Evolutionary conservation across 306 rosid genomes (phyloP).

Genomic region (Acmispon strigosus): DNA sequence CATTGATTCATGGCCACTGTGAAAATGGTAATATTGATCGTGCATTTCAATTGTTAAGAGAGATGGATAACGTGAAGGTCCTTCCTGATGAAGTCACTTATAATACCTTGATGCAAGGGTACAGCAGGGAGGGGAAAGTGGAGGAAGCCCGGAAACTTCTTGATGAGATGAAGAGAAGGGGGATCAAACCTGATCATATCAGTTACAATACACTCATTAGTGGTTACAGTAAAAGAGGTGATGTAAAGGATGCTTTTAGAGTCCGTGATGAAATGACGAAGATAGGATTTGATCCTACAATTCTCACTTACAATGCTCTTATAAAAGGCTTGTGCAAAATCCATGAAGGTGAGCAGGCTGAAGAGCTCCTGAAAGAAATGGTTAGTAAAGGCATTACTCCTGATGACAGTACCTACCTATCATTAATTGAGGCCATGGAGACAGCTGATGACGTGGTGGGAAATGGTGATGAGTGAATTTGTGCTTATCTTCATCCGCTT

Average conservation of each 20-base stretch:
- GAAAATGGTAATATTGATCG: conserved; percentile 45
- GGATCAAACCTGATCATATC: conserved; percentile 74
- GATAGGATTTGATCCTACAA: conserved; percentile 77
- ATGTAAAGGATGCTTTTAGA: conserved; percentile 63
- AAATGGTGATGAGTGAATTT: conserved; percentile 33
- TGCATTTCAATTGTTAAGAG: conserved; percentile 58
- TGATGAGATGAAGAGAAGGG: conserved; percentile 72
- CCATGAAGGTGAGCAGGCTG: conserved; percentile 62
- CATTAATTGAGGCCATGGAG: conserved; percentile 52
- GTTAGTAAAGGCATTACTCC: conserved; percentile 67
- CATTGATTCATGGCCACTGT: conserved; percentile 80
- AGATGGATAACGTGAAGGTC: conserved; percentile 65
- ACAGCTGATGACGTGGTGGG: conserved; percentile 28
- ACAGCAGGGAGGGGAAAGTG: conserved; percentile 70
- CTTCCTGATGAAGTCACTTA: conserved; percentile 73
- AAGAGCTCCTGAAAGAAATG: conserved; percentile 85
- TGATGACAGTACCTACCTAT: conserved; percentile 63
- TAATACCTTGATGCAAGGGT: conserved; percentile 88
- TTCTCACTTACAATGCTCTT: conserved; percentile 84
- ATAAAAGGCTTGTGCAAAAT: conserved; percentile 69
- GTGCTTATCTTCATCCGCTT: conserved; percentile 2
- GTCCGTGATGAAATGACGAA: conserved; percentile 74
- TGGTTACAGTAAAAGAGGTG: conserved; percentile 79
- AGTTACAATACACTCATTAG: conserved; percentile 83
- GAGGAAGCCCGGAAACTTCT: conserved; percentile 79